Conservation (phyloP, 371 early-diverging fungal species). For the Saksenaea oblongispora region DNA sequence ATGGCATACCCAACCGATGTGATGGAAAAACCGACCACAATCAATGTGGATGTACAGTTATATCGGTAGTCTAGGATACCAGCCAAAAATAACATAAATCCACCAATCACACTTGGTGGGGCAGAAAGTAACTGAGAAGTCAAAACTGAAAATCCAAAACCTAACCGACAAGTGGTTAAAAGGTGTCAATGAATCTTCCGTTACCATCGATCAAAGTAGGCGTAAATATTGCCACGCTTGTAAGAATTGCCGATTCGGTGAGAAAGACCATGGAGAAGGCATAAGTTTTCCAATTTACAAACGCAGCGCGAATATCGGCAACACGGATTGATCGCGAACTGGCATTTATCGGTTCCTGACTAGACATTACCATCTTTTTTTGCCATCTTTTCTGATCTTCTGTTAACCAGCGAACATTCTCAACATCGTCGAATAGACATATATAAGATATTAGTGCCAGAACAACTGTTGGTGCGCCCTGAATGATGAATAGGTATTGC, state of each 20-base stretch:
- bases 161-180: neutral
- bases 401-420: conserved; percentile 31
- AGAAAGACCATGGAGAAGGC: conserved; percentile 22
- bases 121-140: conserved; percentile 35
- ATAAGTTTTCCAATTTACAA: conserved; percentile 33
- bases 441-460: conserved; percentile 24
- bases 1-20: conserved; percentile 20
- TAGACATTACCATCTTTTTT: conserved; percentile 8
- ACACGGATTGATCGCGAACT: neutral
- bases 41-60: conserved; percentile 16
- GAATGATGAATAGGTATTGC: conserved; percentile 38
- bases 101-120: conserved; percentile 25
- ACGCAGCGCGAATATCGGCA: conserved; percentile 5
- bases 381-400: conserved; percentile 26
- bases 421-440: conserved; percentile 27
- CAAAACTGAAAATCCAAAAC: conserved; percentile 25
- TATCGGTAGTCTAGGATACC: conserved; percentile 28
- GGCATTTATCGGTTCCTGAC: neutral
- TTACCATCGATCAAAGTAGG: conserved; percentile 27
- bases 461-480: conserved; percentile 27
- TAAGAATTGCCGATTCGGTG: conserved; percentile 18
- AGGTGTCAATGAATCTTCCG: neutral
- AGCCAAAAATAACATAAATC: conserved; percentile 19
- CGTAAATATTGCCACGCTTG: conserved; percentile 22
- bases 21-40: conserved; percentile 22